Conservation (phyloP, 805 yeast species). For the Wickerhamiella musiphila region DNA sequence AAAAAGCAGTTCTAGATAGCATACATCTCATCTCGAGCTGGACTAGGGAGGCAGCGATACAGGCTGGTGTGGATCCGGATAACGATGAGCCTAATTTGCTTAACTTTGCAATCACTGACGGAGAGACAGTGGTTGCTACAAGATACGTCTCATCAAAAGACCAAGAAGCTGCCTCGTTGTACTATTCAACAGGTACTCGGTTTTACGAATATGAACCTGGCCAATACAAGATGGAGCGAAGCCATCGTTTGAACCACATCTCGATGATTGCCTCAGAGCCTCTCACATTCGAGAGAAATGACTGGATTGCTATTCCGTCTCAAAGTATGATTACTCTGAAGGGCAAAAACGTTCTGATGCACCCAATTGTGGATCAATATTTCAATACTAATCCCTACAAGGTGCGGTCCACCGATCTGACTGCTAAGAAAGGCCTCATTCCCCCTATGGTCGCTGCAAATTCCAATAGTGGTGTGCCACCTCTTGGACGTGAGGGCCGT, state of each 20-base stretch:
- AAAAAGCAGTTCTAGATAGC: constrained; percentile 55
- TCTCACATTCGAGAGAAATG: constrained; percentile 86
- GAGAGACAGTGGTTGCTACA: constrained; percentile 67
- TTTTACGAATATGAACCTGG: constrained; percentile 86
- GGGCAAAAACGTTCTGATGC: constrained; percentile 72
- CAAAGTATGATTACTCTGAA: constrained; percentile 63
- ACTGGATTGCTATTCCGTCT: constrained; percentile 95
- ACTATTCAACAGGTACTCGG: constrained; percentile 83
- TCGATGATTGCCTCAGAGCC: constrained; percentile 97
- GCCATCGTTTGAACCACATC: constrained; percentile 82
- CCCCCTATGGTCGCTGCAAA: constrained; percentile 63
- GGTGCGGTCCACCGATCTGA: constrained; percentile 61
- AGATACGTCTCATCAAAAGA: constrained; percentile 76
- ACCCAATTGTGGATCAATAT: constrained; percentile 80
- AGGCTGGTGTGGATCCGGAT: constrained; percentile 13
- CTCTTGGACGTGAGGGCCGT: constrained; percentile 63
- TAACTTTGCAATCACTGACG: constrained; percentile 93
- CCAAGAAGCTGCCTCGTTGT: constrained; percentile 92
- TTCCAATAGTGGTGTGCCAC: constrained; percentile 46
- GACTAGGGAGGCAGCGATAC: constrained; percentile 43
- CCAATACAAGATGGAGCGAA: constrained; percentile 82
- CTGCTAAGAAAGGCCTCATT: constrained; percentile 82
- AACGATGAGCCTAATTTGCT: constrained; percentile 59
- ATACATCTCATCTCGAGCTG: constrained; percentile 62
- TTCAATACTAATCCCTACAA: constrained; percentile 54